These are phyloP conservation scores for Scedosporium boydii DNA, from an alignment of 2,329 filamentous ascomycete species.

Conservation along the genomic window DNA sequence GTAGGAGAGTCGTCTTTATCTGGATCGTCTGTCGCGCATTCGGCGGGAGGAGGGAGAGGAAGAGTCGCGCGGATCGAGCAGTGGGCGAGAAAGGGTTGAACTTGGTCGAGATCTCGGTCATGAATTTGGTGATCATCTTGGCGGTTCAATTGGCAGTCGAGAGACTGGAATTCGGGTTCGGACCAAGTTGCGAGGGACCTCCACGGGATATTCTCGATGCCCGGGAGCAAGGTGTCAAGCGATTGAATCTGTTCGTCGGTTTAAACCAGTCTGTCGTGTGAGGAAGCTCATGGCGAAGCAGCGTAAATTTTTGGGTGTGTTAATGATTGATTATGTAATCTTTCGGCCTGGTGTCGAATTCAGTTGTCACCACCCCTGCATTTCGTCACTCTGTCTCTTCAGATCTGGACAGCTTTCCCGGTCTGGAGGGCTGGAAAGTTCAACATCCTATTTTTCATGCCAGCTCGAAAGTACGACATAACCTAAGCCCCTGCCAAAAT, in stretches of 20 bases:
- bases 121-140: conserved; percentile 75
- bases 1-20: conserved; percentile 68
- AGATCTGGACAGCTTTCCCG: conserved; percentile 13
- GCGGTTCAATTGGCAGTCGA: background rate
- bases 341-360: background rate
- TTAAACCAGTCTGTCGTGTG: background rate
- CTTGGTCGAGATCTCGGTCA: conserved; percentile 73
- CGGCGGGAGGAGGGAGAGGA: conserved; percentile 76
- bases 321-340: background rate
- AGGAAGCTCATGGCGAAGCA: no score
- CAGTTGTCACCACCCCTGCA: background rate
- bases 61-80: conserved; percentile 76
- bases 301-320: no score
- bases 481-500: conserved; percentile 20
- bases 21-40: conserved; percentile 66
- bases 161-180: background rate
- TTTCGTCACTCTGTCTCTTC: conserved; percentile 12
- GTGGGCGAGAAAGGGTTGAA: conserved; percentile 86
- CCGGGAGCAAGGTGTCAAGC: no score
- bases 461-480: background rate
- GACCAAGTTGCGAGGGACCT: no score
- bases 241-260: background rate
- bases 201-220: background rate
- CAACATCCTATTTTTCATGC: background rate
- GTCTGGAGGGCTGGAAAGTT: background rate